Evolutionary conservation across 352 stramenopile genomes (phyloP), one percentile per base, ranked within the genome.

Genomic region (Phytophthora lateralis): DNA sequence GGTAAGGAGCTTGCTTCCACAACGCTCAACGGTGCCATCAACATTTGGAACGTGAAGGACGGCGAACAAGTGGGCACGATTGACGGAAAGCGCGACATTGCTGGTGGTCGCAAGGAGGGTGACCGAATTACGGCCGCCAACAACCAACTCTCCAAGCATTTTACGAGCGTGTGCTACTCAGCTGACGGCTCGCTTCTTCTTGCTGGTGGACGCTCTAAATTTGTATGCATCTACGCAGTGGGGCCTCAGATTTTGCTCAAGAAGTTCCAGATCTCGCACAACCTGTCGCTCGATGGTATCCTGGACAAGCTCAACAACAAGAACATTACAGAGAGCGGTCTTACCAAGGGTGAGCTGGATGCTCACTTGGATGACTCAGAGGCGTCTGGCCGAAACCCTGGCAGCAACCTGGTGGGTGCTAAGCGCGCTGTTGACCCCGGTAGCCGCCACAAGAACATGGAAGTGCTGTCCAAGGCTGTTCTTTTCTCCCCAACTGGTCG

Each of bases 251-350:
- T 99, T 26, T 75, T 99, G 51, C 77, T 99, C 44, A 99, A 99
- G 65, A 99, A 99, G 72, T 99, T 99, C 72, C 97, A 99, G 82
- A 87, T 99, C 39, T 98, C 93, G 27, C 97, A 99, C 81, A 99
- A 99, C 77, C 75, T 97, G 42, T 97, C 88, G 29, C 71, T 97
- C 1, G 96, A 99, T 64, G 97, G 97, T 34, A 93, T 99, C 35
- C 69, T 99, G 55, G 97, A 99, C 73, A 85, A 98, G 70, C 90
- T 99, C 56, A 93, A 98, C 82, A 97, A 75, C 81, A 72, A 73
- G 80, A 80, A 97, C 37, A 71, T 97, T 50, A 97, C 84, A 4
- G 75, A 82, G 18, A 79, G 82, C 4, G 91, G 90, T 1, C 34
- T 91, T 3, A 90, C 77, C 41, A 87, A 88, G 61, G 60, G 45